phyloP scores from a whole-genome alignment of 176 grass and related monocot species.

The Oryza brachyantha region DNA sequence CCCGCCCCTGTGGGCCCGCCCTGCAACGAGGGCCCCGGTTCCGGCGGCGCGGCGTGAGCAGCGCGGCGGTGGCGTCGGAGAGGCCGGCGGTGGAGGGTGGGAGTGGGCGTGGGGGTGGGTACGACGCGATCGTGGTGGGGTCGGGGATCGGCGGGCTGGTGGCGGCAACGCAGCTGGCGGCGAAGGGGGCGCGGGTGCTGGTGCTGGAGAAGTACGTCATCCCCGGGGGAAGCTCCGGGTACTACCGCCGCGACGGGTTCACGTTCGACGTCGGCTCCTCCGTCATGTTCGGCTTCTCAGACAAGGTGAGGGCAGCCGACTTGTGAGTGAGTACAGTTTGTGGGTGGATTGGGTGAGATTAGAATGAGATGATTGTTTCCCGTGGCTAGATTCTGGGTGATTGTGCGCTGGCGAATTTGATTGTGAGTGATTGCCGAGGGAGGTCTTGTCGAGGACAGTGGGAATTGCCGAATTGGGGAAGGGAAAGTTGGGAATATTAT shows the following conservation, averaged over 20 bases:
- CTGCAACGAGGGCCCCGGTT: not conserved
- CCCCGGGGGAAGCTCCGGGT: conserved; percentile 83
- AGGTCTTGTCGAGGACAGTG: not conserved
- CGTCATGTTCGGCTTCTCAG: conserved; percentile 94
- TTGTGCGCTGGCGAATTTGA: not conserved
- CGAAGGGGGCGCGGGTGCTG: conserved; percentile 77
- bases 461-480: not conserved
- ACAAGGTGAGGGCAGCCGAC: conserved; percentile 65
- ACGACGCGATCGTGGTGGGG: conserved; percentile 81
- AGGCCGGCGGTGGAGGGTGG: not conserved
- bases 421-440: not conserved
- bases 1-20: not conserved
- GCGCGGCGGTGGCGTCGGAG: conserved; percentile 31
- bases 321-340: not conserved
- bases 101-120: not conserved
- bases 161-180: conserved; percentile 78
- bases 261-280: conserved; percentile 93
- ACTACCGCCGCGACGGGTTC: conserved; percentile 81
- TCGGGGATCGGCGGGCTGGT: conserved; percentile 90
- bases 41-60: not conserved
- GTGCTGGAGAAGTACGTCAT: conserved; percentile 96
- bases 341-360: not conserved
- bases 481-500: not conserved
- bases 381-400: not conserved
- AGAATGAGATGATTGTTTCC: not conserved